Evolutionary conservation across 164 flowering plant species (phyloP), one percentile per base, ranked within the genome.

Genomic region (Litsea cubeba): DNA sequence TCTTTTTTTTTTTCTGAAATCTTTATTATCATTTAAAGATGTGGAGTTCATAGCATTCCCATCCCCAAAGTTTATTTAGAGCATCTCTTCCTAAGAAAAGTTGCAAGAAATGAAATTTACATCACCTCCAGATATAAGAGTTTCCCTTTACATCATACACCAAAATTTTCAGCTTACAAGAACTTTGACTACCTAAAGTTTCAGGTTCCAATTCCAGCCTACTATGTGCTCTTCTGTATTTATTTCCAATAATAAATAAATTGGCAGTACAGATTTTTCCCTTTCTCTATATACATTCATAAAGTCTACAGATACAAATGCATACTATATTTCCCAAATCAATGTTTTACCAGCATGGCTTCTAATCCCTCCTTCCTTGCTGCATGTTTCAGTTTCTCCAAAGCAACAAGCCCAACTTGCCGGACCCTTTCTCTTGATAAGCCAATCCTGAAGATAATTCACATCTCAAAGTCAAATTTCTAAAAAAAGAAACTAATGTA

Each of bases 401-500:
- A 63, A 5, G 98, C 93, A 65, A 92, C 97, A 22, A 92, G 90
- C 62, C 98, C 98, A n/a, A 94, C 89, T 80, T 94, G 95, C 78
- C 98, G 74, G 7, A 90, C 97, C 76, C 97, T 84, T 81, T 94
- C 98, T 77, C 98, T 87, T 25, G 98, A 94, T 81, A 94, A 82
- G 60, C 96, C 97, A 62, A 92, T 90, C 75, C 98, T 94, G 92
- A 75, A 70, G 72, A 30, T 30, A 66, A 66, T 22, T 15, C 15
- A 23, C 4, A 63, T 23, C 17, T 3, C 25, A 22, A 0, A 22
- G 28, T 24, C 15, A 63, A 25, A 12, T 63, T 3, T 20, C 28
- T 23, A 63, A 12, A 63, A 23, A 63, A 23, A 63, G 11, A 22
- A 3, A 25, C 5, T 25, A 57, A 10, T 24, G 11, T 22, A 63